Conservation (phyloP, 1,284 basidiomycete species). For the Meira nashicola region DNA sequence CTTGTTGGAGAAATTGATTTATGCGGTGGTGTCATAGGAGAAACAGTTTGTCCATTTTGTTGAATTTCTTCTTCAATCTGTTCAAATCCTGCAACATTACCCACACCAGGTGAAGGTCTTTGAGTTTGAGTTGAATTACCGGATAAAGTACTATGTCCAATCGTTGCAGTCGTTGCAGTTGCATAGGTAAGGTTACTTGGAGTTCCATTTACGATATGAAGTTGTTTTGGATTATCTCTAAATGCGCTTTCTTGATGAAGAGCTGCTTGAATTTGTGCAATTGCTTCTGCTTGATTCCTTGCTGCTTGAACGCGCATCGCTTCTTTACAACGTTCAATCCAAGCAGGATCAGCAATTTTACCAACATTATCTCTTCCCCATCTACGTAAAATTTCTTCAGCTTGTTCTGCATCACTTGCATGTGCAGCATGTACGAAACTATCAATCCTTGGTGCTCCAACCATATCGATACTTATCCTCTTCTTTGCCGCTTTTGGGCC, state of each 20-base stretch:
- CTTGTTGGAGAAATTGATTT: conserved; percentile 11
- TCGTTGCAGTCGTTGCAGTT: conserved; percentile 34
- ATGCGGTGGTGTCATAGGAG: conserved; percentile 15
- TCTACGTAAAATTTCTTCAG: conserved; percentile 76
- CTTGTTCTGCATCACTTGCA: conserved; percentile 86
- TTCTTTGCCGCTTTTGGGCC: conserved; percentile 39
- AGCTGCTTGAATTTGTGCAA: conserved; percentile 65
- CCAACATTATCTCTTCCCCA: conserved; percentile 88
- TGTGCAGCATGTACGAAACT: conserved; percentile 70
- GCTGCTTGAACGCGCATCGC: conserved; percentile 62
- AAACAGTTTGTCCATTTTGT: background rate
- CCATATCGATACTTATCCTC: conserved; percentile 45
- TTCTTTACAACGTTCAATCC: conserved; percentile 85
- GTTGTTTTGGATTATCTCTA: conserved; percentile 41
- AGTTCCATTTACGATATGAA: conserved; percentile 43
- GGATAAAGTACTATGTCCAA: conserved; percentile 30
- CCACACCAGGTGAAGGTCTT: background rate
- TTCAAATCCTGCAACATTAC: conserved; percentile 12
- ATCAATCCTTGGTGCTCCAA: conserved; percentile 32
- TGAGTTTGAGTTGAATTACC: background rate
- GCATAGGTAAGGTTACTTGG: conserved; percentile 32
- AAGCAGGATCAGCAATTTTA: conserved; percentile 61
- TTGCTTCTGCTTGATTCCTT: conserved; percentile 70
- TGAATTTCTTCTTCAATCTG: conserved; percentile 27
- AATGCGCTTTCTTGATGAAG: conserved; percentile 57